Base-by-base conservation (phyloP, 306 rosid species). In the Heteromeles arbutifolia region DNA sequence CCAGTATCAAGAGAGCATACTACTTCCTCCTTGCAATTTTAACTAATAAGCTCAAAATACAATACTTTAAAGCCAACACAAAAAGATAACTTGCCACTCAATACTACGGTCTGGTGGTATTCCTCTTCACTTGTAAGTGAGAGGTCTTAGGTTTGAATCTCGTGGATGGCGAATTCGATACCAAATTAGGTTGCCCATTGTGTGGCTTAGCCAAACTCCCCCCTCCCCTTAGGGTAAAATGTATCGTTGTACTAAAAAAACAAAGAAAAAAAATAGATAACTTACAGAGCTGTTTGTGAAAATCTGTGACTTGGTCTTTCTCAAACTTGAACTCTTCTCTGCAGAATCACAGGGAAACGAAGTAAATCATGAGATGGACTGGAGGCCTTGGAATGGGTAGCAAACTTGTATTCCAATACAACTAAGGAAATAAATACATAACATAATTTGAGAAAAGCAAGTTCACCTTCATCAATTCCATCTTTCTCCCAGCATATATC, bases 401-500 rank as follows among this genome's bases (percentile, higher is more conserved):
- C n/a, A 66, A 52, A 76, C 76, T 74, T 43, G 31, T 32, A 11
- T 53, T 62, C 50, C 65, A 59, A 64, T 65, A 52, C 43, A 75
- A 67, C 50, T 48, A 32, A 65, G 4, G 28, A 14, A 70, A 65
- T 28, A 11, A 3, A 12, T 6, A 37, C 41, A 37, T 37, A 18
- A 26, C n/a, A 25, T 3, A 11, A 62, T 53, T 34, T 19, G 31
- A 50, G 70, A 48, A 74, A 15, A 34, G 48, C 11, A 28, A 48
- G 39, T 32, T 53, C 66, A 88, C 98, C 98, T 86, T 89, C 97
- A 76, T 93, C 90, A 19, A 93, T 91, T 48, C 88, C 96, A 39
- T 91, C 96, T 84, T 89, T 93, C 86, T 93, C 98, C 98, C 98
- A 93, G 83, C 98, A 93, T 66, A 91, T 82, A 79, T 93, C 98